phyloP scores from a whole-genome alignment of 2,329 filamentous ascomycete species.

The Hirsutella rhossiliensis region DNA sequence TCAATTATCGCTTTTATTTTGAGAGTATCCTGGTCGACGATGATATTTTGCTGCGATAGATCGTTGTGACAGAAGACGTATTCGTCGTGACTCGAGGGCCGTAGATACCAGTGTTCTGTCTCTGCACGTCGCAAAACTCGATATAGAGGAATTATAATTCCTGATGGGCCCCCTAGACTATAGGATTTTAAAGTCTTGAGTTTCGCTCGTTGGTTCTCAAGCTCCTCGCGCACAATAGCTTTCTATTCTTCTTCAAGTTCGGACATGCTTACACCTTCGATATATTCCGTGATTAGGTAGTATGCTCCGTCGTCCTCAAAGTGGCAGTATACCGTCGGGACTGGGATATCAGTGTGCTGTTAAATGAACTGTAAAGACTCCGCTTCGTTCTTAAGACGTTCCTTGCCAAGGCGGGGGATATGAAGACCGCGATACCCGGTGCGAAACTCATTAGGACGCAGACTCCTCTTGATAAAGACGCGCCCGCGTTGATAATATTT shows the following conservation, averaged over 20 bases:
- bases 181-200: slow-evolving; percentile 15
- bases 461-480: slow-evolving; percentile 17
- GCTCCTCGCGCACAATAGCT: slow-evolving; percentile 11
- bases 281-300: slow-evolving; percentile 7
- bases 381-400: slow-evolving; percentile 7
- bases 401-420: slow-evolving; percentile 15
- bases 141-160: slow-evolving; percentile 17
- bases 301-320: slow-evolving; percentile 8
- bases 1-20: slow-evolving; percentile 23
- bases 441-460: slow-evolving; percentile 17
- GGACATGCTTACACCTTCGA: slow-evolving; percentile 6
- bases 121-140: slow-evolving; percentile 12
- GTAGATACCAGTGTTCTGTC: slow-evolving; percentile 11
- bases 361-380: slow-evolving; percentile 2
- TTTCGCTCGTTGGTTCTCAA: slow-evolving; percentile 11
- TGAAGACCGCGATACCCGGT: slow-evolving; percentile 14
- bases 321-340: slow-evolving; percentile 7
- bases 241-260: slow-evolving; percentile 3
- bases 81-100: slow-evolving; percentile 6
- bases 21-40: slow-evolving; percentile 14
- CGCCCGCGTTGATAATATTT: slow-evolving; percentile 16
- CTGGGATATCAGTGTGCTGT: slow-evolving; percentile 4
- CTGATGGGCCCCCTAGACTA: slow-evolving; percentile 16
- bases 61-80: slow-evolving; percentile 14
- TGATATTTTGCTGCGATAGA: slow-evolving; percentile 10